Evolutionary conservation across 495 filamentous ascomycete genomes (phyloP).

Genomic region (Trypethelium eluteriae): DNA sequence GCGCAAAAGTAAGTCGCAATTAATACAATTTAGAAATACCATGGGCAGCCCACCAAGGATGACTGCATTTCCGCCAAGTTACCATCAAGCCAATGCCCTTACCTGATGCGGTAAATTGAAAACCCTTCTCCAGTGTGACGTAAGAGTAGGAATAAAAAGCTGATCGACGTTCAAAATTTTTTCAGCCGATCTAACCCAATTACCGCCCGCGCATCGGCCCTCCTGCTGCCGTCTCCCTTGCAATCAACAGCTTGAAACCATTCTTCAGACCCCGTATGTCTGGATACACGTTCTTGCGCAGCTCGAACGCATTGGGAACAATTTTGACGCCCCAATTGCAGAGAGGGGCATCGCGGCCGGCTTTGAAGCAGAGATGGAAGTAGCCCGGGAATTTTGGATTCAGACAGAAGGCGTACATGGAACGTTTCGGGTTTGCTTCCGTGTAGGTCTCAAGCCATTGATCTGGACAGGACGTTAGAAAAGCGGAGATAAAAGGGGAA

Average conservation of each 20-base stretch:
- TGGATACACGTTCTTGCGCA: constrained; percentile 77
- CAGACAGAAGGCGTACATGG: constrained; percentile 88
- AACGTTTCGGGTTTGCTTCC: constrained; percentile 89
- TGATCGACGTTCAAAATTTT: background rate
- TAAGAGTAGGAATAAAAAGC: too few species aligned
- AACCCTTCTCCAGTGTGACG: too few species aligned
- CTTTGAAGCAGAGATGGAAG: constrained; percentile 93
- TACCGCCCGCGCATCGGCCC: background rate
- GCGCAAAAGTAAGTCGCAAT: background rate
- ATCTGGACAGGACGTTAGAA: constrained; percentile 47
- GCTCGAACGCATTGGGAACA: constrained; percentile 80
- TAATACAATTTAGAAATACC: background rate
- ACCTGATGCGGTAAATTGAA: background rate
- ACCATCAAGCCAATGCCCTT: background rate
- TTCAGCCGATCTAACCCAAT: background rate
- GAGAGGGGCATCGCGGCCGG: constrained; percentile 60
- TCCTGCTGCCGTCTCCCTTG: background rate
- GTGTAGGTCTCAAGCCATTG: constrained; percentile 93
- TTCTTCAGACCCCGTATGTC: constrained; percentile 93
- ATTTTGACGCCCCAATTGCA: constrained; percentile 84
- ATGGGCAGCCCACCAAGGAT: background rate
- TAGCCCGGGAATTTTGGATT: constrained; percentile 88
- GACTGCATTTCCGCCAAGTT: background rate
- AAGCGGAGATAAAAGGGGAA: background rate
- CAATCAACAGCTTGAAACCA: constrained; percentile 62